phyloP scores from a whole-genome alignment of 2,329 filamentous ascomycete species.

The Madurella mycetomatis region DNA sequence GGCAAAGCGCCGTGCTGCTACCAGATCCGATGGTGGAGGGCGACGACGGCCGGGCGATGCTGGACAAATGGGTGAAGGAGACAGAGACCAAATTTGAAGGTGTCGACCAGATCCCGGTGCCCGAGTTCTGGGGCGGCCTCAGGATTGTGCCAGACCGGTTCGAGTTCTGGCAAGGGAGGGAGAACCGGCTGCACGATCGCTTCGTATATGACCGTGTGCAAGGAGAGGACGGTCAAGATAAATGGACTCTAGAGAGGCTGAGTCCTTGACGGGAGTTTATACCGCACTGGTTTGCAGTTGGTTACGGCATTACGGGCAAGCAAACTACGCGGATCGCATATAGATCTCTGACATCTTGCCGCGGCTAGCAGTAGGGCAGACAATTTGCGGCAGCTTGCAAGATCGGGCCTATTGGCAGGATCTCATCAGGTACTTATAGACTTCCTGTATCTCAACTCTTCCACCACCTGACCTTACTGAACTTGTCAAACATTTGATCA shows the following conservation, averaged over 20 bases:
- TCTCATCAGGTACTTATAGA: no score
- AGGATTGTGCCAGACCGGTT: conserved; percentile 79
- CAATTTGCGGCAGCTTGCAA: no score
- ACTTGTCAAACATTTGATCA: neutral
- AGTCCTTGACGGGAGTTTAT: conserved; percentile 52
- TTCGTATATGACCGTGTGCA: conserved; percentile 73
- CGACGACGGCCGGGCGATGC: conserved; percentile 65
- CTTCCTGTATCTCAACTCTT: neutral
- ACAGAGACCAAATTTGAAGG: conserved; percentile 71
- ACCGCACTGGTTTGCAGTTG: neutral
- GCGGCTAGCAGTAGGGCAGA: neutral
- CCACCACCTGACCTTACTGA: no score
- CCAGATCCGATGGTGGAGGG: conserved; percentile 35
- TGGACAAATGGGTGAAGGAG: conserved; percentile 75
- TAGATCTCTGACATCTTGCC: no score
- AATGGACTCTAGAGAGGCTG: conserved; percentile 67
- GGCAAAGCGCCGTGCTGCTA: conserved; percentile 73
- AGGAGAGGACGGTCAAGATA: conserved; percentile 40
- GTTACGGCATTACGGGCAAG: neutral
- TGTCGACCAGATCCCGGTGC: conserved; percentile 76
- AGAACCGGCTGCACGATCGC: conserved; percentile 87
- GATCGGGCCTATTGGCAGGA: no score
- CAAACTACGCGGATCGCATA: neutral
- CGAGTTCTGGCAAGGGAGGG: conserved; percentile 94
- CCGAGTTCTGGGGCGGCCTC: conserved; percentile 91